phyloP scores from a whole-genome alignment of 495 filamentous ascomycete species.

The Penicillium egyptiacum region DNA sequence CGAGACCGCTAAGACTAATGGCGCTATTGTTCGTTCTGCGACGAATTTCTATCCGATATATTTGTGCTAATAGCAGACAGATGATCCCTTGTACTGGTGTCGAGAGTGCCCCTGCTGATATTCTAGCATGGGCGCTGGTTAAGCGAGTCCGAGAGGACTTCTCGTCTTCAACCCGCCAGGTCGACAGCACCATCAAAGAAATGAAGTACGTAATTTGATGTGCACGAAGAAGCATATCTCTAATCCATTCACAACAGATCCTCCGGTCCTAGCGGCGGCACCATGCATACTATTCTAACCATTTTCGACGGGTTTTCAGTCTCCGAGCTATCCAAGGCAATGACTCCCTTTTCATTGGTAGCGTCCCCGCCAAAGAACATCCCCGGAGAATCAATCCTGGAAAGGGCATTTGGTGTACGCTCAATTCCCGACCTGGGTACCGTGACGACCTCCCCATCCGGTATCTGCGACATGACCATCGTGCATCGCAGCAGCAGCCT shows the following conservation, averaged over 20 bases:
- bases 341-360: slow-evolving; percentile 64
- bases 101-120: slow-evolving; percentile 82
- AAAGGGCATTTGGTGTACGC: slow-evolving; percentile 60
- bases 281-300: slow-evolving; percentile 61
- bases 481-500: slow-evolving; percentile 79
- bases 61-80: slow-evolving; percentile 37
- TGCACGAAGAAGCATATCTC: slow-evolving; percentile 4
- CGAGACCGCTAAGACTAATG: slow-evolving; percentile 66
- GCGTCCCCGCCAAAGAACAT: slow-evolving; percentile 51
- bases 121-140: slow-evolving; percentile 70
- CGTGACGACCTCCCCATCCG: slow-evolving; percentile 60
- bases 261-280: slow-evolving; percentile 71
- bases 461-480: slow-evolving; percentile 60
- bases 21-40: slow-evolving; percentile 60
- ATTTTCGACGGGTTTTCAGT: slow-evolving; percentile 62
- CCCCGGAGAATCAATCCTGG: slow-evolving; percentile 33
- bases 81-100: slow-evolving; percentile 85
- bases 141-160: slow-evolving; percentile 61
- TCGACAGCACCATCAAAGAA: slow-evolving; percentile 61
- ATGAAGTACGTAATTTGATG: slow-evolving; percentile 49
- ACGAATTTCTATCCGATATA: background rate
- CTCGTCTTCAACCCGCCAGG: slow-evolving; percentile 53
- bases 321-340: slow-evolving; percentile 54
- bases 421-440: slow-evolving; percentile 65
- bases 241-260: slow-evolving; percentile 24